Conservation (phyloP, 179 eudicot genomes). For the Spergularia azorica region DNA sequence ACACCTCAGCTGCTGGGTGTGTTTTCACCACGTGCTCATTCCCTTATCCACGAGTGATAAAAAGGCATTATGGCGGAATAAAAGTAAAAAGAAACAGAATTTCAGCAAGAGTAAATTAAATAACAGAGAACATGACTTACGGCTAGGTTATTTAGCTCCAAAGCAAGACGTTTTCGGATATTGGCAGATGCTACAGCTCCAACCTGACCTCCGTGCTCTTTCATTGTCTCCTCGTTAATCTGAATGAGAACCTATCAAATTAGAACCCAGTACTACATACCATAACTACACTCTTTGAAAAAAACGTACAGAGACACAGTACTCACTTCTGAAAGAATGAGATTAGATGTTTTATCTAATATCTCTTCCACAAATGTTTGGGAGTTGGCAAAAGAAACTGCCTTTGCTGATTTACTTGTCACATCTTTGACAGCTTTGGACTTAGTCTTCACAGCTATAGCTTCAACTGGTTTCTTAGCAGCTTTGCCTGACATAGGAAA, state of each 20-base stretch:
- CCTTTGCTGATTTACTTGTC: conserved; percentile 43
- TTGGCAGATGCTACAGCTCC: conserved; percentile 55
- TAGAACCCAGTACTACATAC: neutral
- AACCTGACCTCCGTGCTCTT: conserved; percentile 62
- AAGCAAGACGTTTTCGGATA: conserved; percentile 55
- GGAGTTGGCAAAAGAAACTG: conserved; percentile 43
- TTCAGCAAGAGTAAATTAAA: neutral
- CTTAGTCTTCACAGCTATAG: conserved; percentile 27
- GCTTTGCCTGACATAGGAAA: conserved; percentile 41
- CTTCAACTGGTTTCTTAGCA: conserved; percentile 41
- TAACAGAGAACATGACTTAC: conserved; percentile 51
- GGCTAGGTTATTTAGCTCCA: conserved; percentile 63
- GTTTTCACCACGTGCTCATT: neutral
- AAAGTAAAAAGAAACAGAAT: neutral
- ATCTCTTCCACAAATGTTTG: conserved; percentile 70
- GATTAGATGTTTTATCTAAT: conserved; percentile 57
- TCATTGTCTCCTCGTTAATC: conserved; percentile 54
- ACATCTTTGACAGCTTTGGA: conserved; percentile 13
- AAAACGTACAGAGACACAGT: conserved; percentile 16
- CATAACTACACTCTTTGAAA: neutral
- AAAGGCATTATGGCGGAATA: neutral
- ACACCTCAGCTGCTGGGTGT: neutral
- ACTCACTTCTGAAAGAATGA: conserved; percentile 76
- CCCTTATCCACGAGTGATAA: neutral
- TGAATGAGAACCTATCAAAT: conserved; percentile 35